These are phyloP conservation scores for Allium fistulosum DNA, from an alignment of 106 monocot genomes.

Conservation along the genomic window DNA sequence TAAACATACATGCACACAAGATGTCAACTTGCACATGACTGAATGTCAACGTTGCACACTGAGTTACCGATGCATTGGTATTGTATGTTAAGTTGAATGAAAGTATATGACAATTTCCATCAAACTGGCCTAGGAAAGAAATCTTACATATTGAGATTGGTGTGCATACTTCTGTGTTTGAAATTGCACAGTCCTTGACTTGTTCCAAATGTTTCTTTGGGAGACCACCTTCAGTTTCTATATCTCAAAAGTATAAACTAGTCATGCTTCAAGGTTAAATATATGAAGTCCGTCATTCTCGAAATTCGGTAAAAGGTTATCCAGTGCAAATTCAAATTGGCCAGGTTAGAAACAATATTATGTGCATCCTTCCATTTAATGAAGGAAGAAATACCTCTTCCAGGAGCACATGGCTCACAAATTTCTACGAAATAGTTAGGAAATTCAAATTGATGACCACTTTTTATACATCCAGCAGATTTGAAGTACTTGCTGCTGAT, in stretches of 20 bases:
- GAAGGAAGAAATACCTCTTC: slow-evolving; percentile 13
- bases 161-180: neutral
- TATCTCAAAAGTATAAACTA: neutral
- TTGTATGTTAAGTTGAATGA: neutral
- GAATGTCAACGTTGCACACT: neutral
- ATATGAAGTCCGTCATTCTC: neutral
- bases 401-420: slow-evolving; percentile 15
- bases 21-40: neutral
- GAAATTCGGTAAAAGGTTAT: too few relatives aligned
- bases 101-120: neutral
- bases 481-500: slow-evolving; percentile 44
- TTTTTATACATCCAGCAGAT: slow-evolving; percentile 25
- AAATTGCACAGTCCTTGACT: neutral
- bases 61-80: neutral
- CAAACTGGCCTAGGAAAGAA: neutral
- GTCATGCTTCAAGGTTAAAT: neutral
- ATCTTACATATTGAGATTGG: neutral
- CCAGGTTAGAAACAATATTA: neutral
- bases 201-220: neutral
- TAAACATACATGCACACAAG: neutral
- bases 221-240: neutral
- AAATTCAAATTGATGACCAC: slow-evolving; percentile 16
- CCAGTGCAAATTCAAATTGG: too few relatives aligned
- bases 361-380: neutral
- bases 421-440: slow-evolving; percentile 39